Evolutionary conservation across 345 rosid genomes (phyloP).

Genomic region (Pelargonium nanum): DNA sequence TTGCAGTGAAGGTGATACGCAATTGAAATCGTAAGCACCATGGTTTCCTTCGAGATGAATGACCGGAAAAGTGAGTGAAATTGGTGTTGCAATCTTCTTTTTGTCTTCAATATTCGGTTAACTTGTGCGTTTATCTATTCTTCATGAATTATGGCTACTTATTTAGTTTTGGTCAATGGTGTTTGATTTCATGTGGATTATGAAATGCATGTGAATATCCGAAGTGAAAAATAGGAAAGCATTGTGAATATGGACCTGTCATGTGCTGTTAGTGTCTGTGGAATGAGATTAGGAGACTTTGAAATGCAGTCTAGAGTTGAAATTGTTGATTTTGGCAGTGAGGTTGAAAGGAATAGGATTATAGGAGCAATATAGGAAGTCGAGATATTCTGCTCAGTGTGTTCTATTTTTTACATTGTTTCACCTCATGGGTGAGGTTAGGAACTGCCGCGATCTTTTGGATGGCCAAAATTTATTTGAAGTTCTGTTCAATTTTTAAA

Average conservation of each 20-base stretch:
- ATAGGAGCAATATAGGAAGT: not conserved
- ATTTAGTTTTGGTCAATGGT: not conserved
- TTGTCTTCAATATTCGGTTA: not conserved
- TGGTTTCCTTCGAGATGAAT: constrained; percentile 30
- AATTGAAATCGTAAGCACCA: constrained; percentile 8
- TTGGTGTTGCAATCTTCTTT: not conserved
- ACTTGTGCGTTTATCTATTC: not conserved
- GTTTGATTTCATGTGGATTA: not conserved
- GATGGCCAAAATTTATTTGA: not conserved
- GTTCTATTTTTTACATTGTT: no score
- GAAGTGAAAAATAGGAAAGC: not conserved
- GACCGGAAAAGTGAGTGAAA: constrained; percentile 29
- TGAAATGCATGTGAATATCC: not conserved
- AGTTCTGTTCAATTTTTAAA: not conserved
- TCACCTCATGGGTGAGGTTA: no score
- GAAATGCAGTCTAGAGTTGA: not conserved
- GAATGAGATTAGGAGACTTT: not conserved
- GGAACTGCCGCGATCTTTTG: not conserved
- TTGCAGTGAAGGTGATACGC: not conserved
- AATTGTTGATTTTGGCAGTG: not conserved
- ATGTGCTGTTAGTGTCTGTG: not conserved
- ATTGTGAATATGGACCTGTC: not conserved
- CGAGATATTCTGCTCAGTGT: not conserved
- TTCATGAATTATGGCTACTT: not conserved
- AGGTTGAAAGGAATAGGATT: not conserved